Conservation (phyloP, 805 yeast genomes). For the Wickerhamomyces queroliae region DNA sequence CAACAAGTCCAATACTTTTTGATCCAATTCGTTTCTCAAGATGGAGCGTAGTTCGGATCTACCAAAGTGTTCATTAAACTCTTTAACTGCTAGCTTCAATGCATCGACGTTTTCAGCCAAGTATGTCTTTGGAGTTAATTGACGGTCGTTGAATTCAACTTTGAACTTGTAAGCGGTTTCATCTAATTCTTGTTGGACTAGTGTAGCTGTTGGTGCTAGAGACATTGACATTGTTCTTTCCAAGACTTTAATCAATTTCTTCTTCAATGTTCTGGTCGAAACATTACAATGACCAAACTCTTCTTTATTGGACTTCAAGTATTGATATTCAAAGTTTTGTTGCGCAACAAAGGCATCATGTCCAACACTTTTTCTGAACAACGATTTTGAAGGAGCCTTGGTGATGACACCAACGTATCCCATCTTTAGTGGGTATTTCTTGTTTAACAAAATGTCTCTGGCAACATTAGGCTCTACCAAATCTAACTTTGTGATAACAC, state of each 20-base stretch:
- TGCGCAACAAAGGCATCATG: conserved; percentile 62
- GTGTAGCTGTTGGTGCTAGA: conserved; percentile 76
- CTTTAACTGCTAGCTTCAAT: conserved; percentile 81
- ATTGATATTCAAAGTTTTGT: conserved; percentile 58
- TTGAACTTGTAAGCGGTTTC: conserved; percentile 90
- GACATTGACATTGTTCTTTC: conserved; percentile 90
- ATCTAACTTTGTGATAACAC: conserved; percentile 92
- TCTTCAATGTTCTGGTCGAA: conserved; percentile 71
- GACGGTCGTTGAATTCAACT: conserved; percentile 94
- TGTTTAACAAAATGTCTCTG: conserved; percentile 59
- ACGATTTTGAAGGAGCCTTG: conserved; percentile 49
- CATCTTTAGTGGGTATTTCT: conserved; percentile 85
- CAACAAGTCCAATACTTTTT: conserved; percentile 75
- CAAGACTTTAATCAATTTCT: conserved; percentile 76
- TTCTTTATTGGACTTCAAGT: conserved; percentile 57
- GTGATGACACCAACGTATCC: conserved; percentile 99
- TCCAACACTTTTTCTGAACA: conserved; percentile 51
- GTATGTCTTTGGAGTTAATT: conserved; percentile 89
- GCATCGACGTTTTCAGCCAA: conserved; percentile 88
- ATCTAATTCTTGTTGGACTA: conserved; percentile 87
- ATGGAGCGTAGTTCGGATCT: conserved; percentile 76
- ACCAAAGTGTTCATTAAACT: conserved; percentile 76
- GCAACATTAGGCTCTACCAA: conserved; percentile 78
- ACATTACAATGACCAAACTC: conserved; percentile 60
- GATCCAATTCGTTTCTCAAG: conserved; percentile 81